Evolutionary conservation across 2,329 filamentous ascomycete genomes (phyloP), one percentile per base, ranked within the genome.

Genomic region (Talaromyces sp.): DNA sequence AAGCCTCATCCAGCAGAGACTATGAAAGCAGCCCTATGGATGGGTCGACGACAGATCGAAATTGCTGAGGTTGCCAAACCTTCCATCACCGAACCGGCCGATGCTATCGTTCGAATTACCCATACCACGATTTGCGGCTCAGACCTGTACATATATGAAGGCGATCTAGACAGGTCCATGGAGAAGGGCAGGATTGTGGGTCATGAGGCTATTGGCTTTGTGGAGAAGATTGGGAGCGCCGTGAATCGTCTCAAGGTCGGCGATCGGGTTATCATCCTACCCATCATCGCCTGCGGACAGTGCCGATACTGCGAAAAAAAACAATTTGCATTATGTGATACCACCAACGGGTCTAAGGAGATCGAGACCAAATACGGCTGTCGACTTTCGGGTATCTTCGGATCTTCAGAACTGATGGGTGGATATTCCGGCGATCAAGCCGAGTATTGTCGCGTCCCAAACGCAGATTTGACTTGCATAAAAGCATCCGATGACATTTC

Each of bases 381-480:
- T 61, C 72, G 72, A 2, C 31, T 75, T n/a, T 69, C 74, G 3
- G 74, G 75, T 10, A 73, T 74, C 17, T 69, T 77, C 52, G 75
- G 75, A 27, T 77, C 70, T 64, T 73, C 74, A 1, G 68, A 71
- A 11, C 56, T 75, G n/a, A 73, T 70, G 33, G 75, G 75, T 2
- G 75, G 76, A 17, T 77, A 75, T 67, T 68, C 76, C 15, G 75
- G 76, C 19, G 70, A 74, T 41, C 75, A 78, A 67, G 76, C 76
- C 2, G 76, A 78, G 67, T 78, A 70, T 65, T 74, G 73, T 56
- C 75, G 73, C 7, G 74, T 73, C 10, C 76, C 76, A 7, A 74
- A 75, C 64, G 75, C 74, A 2, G 74, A 77, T 63, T 47, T 77
- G 13, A 69, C 68, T 19, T 74, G 73, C 57, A 68, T 76, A 39